phyloP scores from a whole-genome alignment of 2,329 filamentous ascomycete species.

The Elsinoe fawcettii region DNA sequence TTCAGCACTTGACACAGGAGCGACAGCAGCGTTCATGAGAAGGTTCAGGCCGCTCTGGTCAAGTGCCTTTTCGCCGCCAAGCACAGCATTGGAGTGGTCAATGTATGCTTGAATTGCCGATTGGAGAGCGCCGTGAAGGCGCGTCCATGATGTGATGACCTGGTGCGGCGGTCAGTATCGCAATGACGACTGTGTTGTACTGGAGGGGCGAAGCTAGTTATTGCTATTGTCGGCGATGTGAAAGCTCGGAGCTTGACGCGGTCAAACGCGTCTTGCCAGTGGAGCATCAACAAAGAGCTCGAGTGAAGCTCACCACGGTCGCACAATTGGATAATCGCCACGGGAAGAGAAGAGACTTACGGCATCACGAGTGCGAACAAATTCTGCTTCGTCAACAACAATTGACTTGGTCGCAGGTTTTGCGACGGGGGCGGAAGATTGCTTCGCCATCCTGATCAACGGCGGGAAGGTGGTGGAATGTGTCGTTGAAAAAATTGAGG shows the following conservation, averaged over 20 bases:
- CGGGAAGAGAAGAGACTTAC: slow-evolving; percentile 48
- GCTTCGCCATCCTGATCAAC: slow-evolving; percentile 12
- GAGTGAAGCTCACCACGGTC: neutral
- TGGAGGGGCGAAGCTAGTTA: slow-evolving; percentile 20
- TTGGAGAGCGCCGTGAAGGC: slow-evolving; percentile 70
- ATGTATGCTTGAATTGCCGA: slow-evolving; percentile 77
- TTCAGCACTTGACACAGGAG: neutral
- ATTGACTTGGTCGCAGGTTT: slow-evolving; percentile 19
- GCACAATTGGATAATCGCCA: slow-evolving; percentile 19
- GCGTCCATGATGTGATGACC: slow-evolving; percentile 70
- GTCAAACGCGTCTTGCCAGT: slow-evolving; percentile 1
- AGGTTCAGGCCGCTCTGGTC: slow-evolving; percentile 20
- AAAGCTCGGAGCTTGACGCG: slow-evolving; percentile 18
- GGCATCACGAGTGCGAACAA: slow-evolving; percentile 70
- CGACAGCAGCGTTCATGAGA: neutral
- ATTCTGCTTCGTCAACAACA: slow-evolving; percentile 49
- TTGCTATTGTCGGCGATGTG: slow-evolving; percentile 11
- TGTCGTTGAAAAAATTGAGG: neutral
- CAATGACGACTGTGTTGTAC: neutral
- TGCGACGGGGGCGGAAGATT: slow-evolving; percentile 13
- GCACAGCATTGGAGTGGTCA: slow-evolving; percentile 76
- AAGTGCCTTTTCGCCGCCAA: slow-evolving; percentile 43
- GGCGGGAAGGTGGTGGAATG: neutral
- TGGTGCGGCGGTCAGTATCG: slow-evolving; percentile 39
- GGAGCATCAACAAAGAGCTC: slow-evolving; percentile 12